phyloP scores from a whole-genome alignment of 768 basidiomycete genomes.

The Cytidiella melzeri region DNA sequence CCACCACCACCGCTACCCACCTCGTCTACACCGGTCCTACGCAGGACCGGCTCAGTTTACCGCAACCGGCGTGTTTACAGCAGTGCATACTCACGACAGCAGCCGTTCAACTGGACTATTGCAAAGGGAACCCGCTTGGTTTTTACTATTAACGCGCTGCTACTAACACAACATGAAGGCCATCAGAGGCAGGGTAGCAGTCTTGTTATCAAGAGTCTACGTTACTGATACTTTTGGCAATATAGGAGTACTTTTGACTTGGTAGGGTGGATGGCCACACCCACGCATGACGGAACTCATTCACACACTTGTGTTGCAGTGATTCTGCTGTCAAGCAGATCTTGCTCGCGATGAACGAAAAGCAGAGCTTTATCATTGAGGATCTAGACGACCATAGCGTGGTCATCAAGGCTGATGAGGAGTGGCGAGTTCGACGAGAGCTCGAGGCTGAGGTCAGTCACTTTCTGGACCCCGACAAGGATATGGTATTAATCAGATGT shows the following conservation, averaged over 20 bases:
- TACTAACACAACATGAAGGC: too few relatives aligned
- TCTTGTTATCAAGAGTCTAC: too few relatives aligned
- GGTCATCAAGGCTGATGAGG: slow-evolving; percentile 78
- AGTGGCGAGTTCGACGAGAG: slow-evolving; percentile 64
- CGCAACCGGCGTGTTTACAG: neutral
- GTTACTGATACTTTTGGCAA: too few relatives aligned
- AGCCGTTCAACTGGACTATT: too few relatives aligned
- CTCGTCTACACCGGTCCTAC: slow-evolving; percentile 7
- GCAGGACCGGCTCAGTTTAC: neutral
- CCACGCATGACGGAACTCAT: neutral
- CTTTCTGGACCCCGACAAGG: too few relatives aligned
- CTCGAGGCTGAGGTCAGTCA: slow-evolving; percentile 69
- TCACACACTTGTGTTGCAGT: slow-evolving; percentile 30
- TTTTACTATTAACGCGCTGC: too few relatives aligned
- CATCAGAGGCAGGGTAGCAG: too few relatives aligned
- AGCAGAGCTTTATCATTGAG: slow-evolving; percentile 75
- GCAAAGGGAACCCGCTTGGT: too few relatives aligned
- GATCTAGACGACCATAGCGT: slow-evolving; percentile 82
- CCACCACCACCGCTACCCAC: slow-evolving; percentile 1
- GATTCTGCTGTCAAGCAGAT: slow-evolving; percentile 91
- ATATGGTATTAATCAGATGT: too few relatives aligned
- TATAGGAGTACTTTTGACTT: slow-evolving; percentile 60
- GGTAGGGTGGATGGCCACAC: slow-evolving; percentile 33
- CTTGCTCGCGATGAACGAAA: slow-evolving; percentile 75
- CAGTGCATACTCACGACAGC: neutral